Percentiles rank a stretch among this genome's conserved stretches.
Conservation (phyloP, 495 filamentous ascomycete species). For the Tuber melanosporum region DNA sequence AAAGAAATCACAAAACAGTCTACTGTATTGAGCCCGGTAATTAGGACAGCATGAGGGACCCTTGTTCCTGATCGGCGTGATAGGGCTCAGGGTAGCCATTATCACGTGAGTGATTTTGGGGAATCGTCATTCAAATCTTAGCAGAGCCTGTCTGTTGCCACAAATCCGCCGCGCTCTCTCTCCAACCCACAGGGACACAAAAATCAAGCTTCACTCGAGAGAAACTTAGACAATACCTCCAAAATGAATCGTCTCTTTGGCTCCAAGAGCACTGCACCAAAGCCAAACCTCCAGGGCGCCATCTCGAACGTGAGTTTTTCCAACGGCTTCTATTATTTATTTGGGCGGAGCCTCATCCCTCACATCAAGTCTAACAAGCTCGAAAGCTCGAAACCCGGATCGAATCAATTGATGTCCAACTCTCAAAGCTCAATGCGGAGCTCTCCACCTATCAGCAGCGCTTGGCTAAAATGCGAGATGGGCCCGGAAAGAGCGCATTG, state of each 20-base stretch:
- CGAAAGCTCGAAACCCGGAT: constrained; percentile 72
- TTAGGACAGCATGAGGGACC: background rate
- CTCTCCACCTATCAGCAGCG: constrained; percentile 81
- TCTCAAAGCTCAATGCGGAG: constrained; percentile 84
- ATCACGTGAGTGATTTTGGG: background rate
- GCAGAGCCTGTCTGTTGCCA: background rate
- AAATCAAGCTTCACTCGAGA: background rate
- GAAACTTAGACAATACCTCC: background rate
- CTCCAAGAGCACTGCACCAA: constrained; percentile 76
- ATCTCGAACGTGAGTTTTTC: constrained; percentile 64
- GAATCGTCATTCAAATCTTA: background rate
- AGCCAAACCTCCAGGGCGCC: constrained; percentile 79
- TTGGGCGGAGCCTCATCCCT: background rate
- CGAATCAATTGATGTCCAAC: constrained; percentile 88
- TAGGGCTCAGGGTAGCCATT: background rate
- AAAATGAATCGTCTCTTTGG: constrained; percentile 95
- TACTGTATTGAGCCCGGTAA: too few relatives aligned
- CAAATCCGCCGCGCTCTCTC: background rate
- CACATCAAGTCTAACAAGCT: constrained; percentile 17
- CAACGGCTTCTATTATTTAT: constrained; percentile 7
- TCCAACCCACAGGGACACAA: background rate
- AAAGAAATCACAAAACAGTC: too few relatives aligned
- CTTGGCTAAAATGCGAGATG: constrained; percentile 89
- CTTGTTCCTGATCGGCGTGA: background rate
- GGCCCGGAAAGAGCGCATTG: constrained; percentile 86